Evolutionary conservation across 495 filamentous ascomycete species (phyloP), one percentile per base, ranked within the genome.

Genomic region (Articulospora tetracladia): DNA sequence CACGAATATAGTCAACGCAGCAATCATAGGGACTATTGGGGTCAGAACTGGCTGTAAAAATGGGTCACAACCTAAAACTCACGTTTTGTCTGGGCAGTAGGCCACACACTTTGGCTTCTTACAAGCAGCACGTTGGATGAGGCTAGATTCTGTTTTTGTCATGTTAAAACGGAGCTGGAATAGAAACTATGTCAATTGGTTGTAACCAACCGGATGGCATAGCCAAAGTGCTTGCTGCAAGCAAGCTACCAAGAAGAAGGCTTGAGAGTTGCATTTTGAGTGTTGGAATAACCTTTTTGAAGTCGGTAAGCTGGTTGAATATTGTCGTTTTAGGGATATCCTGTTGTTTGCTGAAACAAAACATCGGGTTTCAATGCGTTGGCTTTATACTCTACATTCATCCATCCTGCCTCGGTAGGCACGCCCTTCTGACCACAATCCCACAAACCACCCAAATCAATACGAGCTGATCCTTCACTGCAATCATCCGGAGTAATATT

Each of bases 1-100:
- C 53, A 15, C 53, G 53, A 30, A 55, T 41, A 30, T 55, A 55
- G 53, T 13, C 32, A 11, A 55, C 53, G 32, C 53, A 55, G 53
- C 53, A 55, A 30, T 55, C 28, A 22, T 55, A 55, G 32, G 53
- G 28, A 17, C 53, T 55, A 25, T 1, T 10, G 32, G 7, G 19
- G 28, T 55, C 25, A 24, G 28, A 55, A 8, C 15, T 36, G 32
- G 23, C 1, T 24, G 30, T 23, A 36, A 19, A 23, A 7, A 53
- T 24, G 17, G 28, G 7, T 20, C 2, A 41, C 3, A 39, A 30
- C 1, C n/a, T n/a, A 23, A 39, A 7, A 55, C 53, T 6, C 22
- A 55, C 53, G 53, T 41, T 13, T 30, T 30, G 32, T 55, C 53
- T 55, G 53, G 53, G 22, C 53, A 55, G 22, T 55, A 36, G 12